Base-by-base conservation (phyloP, 2,329 filamentous ascomycete genomes). In the Xylariaceae sp. region DNA sequence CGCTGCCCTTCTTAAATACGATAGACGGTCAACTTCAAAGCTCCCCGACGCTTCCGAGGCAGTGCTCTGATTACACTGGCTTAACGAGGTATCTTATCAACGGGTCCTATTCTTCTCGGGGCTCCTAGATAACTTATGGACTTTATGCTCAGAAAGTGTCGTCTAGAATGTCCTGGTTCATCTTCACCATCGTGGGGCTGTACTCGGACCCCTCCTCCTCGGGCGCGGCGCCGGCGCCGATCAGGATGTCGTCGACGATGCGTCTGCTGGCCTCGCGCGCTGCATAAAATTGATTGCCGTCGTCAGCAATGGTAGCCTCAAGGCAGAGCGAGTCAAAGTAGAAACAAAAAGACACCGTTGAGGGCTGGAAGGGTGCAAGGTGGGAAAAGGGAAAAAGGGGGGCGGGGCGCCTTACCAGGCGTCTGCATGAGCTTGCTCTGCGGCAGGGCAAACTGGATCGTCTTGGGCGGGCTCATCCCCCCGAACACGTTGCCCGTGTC, bases 401-500 rank as follows among this genome's bases (percentile, higher is more conserved):
- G 22, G 5, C 23, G 15, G 36, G 13, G 33, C 31, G 14, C 35
- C 75, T 54, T 61, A 83, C 80, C 80, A 42, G 85, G 86, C 31
- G 86, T 93, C 56, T 89, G 85, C 55, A 90, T 58, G 15, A 93
- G 62, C 52, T 83, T 80, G 25, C 79, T 83, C 33, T 82, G 81
- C 32, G 83, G 83, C 30, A 93, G 62, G 28, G 83, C 80, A 57
- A 93, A 93, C 51, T 89, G 83, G 39, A 93, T 89, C 9, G 86
- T 92, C 67, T 96, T 96, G 0, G 92, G 92, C 18, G 92, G 92
- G 51, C 86, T 94, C 60, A 88, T 81, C 5, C 80, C 85, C 5
- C 72, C 73, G 38, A 82, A 80, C 5, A 75, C 70, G 27, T 69
- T 61, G 12, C 65, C 61, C 2, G 29, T 35, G 24, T 75, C 75